Base-by-base conservation (phyloP, 257 asterid genomes). In the Solanum bukasovii region DNA sequence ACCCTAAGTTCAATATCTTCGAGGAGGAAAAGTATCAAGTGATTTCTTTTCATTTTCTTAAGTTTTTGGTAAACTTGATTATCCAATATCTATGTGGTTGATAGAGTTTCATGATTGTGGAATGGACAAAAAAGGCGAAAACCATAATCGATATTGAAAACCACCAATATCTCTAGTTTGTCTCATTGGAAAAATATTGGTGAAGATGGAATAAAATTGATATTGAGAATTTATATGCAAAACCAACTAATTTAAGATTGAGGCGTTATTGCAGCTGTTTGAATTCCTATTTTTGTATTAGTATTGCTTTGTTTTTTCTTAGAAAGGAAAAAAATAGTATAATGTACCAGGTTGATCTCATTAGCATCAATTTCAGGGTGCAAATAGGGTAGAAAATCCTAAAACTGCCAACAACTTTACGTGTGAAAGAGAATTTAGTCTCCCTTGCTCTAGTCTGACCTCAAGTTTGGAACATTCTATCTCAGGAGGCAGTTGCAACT, bases 401-500 rank as follows among this genome's bases (percentile, higher is more conserved):
- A 90, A 90, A 74, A 87, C 74, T 71, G 67, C 81, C 78, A 65
- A 88, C 89, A 91, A 77, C 87, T 68, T 71, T 61, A 91, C 86
- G 31, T 87, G 70, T 88, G 94, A 90, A 86, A 93, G 91, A 83
- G 90, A 89, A 49, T 87, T 87, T 84, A 88, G 87, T 89, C 84
- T 87, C 40, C 91, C 72, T n/a, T 92, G 92, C 87, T 88, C 91
- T 75, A 87, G 90, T 77, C 88, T 93, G 83, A 90, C 89, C 70
- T 87, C 98, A 56, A 93, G 91, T 89, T 91, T 72, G 84, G 91
- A 89, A 88, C 96, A 96, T 89, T 92, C 96, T 77, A 87, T 90
- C 84, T 95, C 96, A 27, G 97, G 91, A 38, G 90, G 90, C 85
- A 93, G 96, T 89, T 92, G 90, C 89, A 92, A 88, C 90, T 92